These are phyloP conservation scores for Calonectria pauciramosa DNA, from an alignment of 2,329 filamentous ascomycete genomes.

Conservation along the genomic window DNA sequence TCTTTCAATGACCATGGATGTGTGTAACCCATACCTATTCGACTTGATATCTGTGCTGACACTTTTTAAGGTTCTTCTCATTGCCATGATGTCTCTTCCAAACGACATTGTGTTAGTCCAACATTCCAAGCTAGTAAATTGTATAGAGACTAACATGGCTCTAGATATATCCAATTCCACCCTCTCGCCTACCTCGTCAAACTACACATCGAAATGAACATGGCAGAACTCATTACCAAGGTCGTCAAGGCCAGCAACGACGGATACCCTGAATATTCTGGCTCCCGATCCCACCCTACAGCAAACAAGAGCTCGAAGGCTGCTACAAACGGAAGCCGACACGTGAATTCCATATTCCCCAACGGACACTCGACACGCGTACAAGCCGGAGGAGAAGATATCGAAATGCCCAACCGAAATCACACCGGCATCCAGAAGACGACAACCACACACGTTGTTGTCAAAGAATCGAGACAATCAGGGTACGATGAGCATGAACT, in stretches of 20 bases:
- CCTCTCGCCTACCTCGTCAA: slow-evolving; percentile 66
- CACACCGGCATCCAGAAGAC: slow-evolving; percentile 43
- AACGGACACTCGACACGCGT: slow-evolving; percentile 41
- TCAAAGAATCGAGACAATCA: slow-evolving; percentile 36
- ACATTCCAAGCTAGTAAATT: neutral
- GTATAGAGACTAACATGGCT: slow-evolving; percentile 10
- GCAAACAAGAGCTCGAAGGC: slow-evolving; percentile 33
- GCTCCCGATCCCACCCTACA: slow-evolving; percentile 34
- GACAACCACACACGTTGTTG: slow-evolving; percentile 40
- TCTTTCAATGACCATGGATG: slow-evolving; percentile 49
- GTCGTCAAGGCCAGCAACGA: slow-evolving; percentile 46
- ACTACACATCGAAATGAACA: slow-evolving; percentile 67
- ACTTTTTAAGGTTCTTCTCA: slow-evolving; percentile 37
- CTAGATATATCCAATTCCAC: slow-evolving; percentile 61
- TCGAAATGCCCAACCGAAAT: slow-evolving; percentile 34
- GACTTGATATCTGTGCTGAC: neutral
- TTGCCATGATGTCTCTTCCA: slow-evolving; percentile 49
- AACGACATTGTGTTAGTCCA: slow-evolving; percentile 47
- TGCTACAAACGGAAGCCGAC: slow-evolving; percentile 17
- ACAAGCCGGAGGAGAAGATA: slow-evolving; percentile 39
- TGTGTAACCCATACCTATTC: neutral
- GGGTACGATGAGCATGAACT: slow-evolving; percentile 37
- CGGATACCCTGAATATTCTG: slow-evolving; percentile 41
- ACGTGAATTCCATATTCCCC: slow-evolving; percentile 38
- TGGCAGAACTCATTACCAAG: slow-evolving; percentile 64